These are phyloP conservation scores for Alternaria sp. DNA, from an alignment of 2,329 filamentous ascomycete species.

Conservation along the genomic window DNA sequence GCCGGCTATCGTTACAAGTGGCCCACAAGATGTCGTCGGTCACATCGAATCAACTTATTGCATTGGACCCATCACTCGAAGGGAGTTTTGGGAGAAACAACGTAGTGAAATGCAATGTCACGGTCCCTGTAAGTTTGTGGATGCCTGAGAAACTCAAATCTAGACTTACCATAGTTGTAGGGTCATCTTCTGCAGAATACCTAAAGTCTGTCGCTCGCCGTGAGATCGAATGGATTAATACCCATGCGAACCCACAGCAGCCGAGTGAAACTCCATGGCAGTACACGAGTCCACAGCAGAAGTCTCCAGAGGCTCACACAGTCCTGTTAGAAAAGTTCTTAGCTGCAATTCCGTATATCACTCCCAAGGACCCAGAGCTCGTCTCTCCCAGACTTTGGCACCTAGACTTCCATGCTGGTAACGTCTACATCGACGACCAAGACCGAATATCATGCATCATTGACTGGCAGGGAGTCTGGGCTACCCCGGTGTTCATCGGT, in stretches of 20 bases:
- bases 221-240: conserved; percentile 44
- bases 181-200: conserved; percentile 30
- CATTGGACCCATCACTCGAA: conserved; percentile 32
- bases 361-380: conserved; percentile 29
- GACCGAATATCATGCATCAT: conserved; percentile 35
- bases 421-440: conserved; percentile 34
- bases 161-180: conserved; percentile 19
- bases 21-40: conserved; percentile 20
- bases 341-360: conserved; percentile 30
- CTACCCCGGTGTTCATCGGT: conserved; percentile 28
- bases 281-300: conserved; percentile 40
- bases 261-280: conserved; percentile 38
- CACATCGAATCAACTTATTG: conserved; percentile 24
- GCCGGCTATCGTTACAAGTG: conserved; percentile 27
- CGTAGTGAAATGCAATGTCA: conserved; percentile 30
- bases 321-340: conserved; percentile 27
- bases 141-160: not conserved
- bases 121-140: conserved; percentile 28
- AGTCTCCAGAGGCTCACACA: conserved; percentile 27
- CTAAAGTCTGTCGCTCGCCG: conserved; percentile 38
- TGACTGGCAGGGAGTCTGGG: conserved; percentile 37
- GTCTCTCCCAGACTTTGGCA: conserved; percentile 35
- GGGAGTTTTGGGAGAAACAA: conserved; percentile 32
- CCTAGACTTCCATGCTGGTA: conserved; percentile 37
- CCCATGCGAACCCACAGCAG: conserved; percentile 29